Evolutionary conservation across 169 alveolate species (phyloP), one percentile per base, ranked within the genome.

Genomic region (Eimeria sp.): DNA sequence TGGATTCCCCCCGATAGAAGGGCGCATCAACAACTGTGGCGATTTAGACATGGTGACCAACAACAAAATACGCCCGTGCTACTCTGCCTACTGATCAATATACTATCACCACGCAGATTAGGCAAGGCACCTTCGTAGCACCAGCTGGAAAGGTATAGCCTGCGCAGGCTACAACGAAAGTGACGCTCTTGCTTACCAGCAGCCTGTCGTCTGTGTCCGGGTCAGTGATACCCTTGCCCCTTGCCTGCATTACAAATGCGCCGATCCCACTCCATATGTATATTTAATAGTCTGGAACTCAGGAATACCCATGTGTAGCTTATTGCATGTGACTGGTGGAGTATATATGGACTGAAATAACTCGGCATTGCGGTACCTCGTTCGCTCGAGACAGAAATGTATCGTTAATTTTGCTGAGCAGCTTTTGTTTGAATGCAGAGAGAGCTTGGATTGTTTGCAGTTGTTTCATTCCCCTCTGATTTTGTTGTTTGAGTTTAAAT

Each of bases 381-480:
- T 57, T 54, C 13, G 94, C 94, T n/a, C 82, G 94, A 22, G 83
- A 13, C 94, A 63, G 27, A 40, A 87, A 87, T 20, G 61, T 3
- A 22, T 25, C n/a, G 27, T 87, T 65, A 87, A 87, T 47, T 76
- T 45, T 87, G 94, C 83, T 87, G 61, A 87, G 45, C 40, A 87
- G 67, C 45, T 65, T 87, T 87, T 65, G 94, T 70, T 61, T 87
- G 83, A 87, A 87, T 22, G 63, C 63, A 51, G 94, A 57, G 22
- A 87, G 84, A 27, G 83, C 51, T n/a, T 87, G 80, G 45, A 65
- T 87, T 20, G 61, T 22, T 7, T 87, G 20, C 34, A 87, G 83
- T 57, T 87, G 67, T 30, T 45, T 57, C 70, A 87, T 7, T 9
- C 94, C 94, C 75, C 54, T 65, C 43, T 51, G 67, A 47, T 87